Percentiles rank a stretch among this genome's conserved stretches.
Conservation (phyloP, 2,329 filamentous ascomycete genomes). For the Colletotrichum tropicicola region DNA sequence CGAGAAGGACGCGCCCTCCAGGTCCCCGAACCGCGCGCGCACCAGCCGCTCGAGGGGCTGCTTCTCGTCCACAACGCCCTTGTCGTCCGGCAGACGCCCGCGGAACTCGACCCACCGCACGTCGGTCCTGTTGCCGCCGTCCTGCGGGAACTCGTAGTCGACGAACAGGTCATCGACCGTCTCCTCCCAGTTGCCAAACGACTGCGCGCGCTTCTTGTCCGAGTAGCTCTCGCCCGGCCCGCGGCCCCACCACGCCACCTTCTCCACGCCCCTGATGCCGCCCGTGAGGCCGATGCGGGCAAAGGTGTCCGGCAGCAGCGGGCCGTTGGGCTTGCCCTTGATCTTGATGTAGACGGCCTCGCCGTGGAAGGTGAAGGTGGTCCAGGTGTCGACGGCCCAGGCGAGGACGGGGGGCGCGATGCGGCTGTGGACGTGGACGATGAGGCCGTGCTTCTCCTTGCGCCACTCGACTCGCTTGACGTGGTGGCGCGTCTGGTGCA, state of each 20-base stretch:
- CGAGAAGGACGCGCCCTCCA: conserved; percentile 63
- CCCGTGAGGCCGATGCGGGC: conserved; percentile 70
- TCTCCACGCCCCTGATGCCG: conserved; percentile 47
- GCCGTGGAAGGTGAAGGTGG: conserved; percentile 63
- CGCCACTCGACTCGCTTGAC: conserved; percentile 45
- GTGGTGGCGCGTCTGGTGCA: conserved; percentile 57
- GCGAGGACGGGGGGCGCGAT: conserved; percentile 71
- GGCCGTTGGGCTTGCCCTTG: conserved; percentile 55
- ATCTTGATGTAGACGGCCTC: conserved; percentile 59
- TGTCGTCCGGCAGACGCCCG: conserved; percentile 34
- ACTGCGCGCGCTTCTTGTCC: conserved; percentile 71
- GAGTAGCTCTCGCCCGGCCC: conserved; percentile 73
- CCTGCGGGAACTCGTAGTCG: conserved; percentile 75
- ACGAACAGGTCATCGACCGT: conserved; percentile 62
- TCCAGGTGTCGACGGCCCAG: conserved; percentile 63
- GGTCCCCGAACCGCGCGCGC: conserved; percentile 54
- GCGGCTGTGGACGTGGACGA: conserved; percentile 58
- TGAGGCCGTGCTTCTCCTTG: conserved; percentile 38
- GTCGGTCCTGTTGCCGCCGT: conserved; percentile 72
- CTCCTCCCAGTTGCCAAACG: conserved; percentile 60
- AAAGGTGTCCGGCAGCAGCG: conserved; percentile 62
- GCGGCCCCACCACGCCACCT: conserved; percentile 71
- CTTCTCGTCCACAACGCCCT: conserved; percentile 22
- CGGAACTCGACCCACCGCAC: conserved; percentile 66
- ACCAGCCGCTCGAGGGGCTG: conserved; percentile 40